Percentiles rank a stretch among this genome's conserved stretches.
Evolutionary conservation across 148 eudicot species (phyloP).

Genomic region (Camellia lanceoleosa): DNA sequence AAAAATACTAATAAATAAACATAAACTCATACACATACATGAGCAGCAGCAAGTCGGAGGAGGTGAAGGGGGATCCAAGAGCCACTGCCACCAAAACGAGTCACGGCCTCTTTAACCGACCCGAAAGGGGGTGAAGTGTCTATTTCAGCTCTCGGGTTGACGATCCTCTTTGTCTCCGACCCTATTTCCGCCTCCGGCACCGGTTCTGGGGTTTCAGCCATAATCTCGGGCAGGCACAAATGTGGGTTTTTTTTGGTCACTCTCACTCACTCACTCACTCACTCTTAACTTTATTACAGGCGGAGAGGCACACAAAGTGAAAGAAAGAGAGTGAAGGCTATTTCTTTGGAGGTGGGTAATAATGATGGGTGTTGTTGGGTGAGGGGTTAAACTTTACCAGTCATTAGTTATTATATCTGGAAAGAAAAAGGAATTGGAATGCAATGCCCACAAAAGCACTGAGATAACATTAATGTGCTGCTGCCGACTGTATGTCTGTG

Average conservation of each 20-base stretch:
- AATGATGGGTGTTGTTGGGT: too few relatives aligned
- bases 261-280: neutral
- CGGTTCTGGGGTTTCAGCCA: slow-evolving; percentile 38
- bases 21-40: slow-evolving; percentile 7
- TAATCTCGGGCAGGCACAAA: neutral
- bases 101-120: slow-evolving; percentile 89
- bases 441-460: too few relatives aligned
- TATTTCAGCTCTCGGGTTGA: slow-evolving; percentile 57
- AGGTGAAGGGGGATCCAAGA: slow-evolving; percentile 66
- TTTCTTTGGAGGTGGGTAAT: too few relatives aligned
- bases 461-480: too few relatives aligned
- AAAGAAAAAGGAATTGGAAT: too few relatives aligned
- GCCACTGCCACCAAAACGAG: slow-evolving; percentile 74
- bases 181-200: slow-evolving; percentile 16
- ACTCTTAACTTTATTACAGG: neutral
- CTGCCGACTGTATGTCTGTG: too few relatives aligned
- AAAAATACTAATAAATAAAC: too few relatives aligned
- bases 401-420: too few relatives aligned
- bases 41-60: slow-evolving; percentile 30
- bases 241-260: neutral
- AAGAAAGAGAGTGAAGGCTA: neutral
- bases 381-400: too few relatives aligned
- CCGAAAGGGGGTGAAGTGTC: slow-evolving; percentile 79
- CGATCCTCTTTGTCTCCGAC: slow-evolving; percentile 21
- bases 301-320: neutral